Conservation (phyloP, 1,139 yeast species). For the Entelexis sorbosivorans region DNA sequence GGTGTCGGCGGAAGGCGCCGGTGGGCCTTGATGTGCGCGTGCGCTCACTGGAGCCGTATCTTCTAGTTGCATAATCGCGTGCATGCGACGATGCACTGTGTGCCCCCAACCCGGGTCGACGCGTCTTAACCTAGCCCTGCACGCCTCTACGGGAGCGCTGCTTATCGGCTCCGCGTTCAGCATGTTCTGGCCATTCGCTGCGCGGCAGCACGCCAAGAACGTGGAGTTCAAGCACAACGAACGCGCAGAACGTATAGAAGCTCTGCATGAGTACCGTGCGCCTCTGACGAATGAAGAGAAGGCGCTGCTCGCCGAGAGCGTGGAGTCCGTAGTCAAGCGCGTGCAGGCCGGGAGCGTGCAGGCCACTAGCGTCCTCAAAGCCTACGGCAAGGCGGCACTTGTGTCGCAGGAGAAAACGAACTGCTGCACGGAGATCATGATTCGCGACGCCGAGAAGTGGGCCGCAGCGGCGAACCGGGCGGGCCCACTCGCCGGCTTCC, state of each 20-base stretch:
- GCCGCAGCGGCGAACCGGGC: conserved; percentile 25
- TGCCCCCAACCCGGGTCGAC: no score
- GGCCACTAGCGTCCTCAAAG: conserved; percentile 30
- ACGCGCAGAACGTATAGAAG: conserved; percentile 30
- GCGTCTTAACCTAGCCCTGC: no score
- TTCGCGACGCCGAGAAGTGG: conserved; percentile 31
- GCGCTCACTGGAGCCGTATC: no score
- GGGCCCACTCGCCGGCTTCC: conserved; percentile 63
- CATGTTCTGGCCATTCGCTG: conserved; percentile 10
- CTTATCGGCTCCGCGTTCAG: neutral
- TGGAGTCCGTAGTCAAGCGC: conserved; percentile 27
- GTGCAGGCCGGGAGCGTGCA: conserved; percentile 29
- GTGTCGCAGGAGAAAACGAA: conserved; percentile 32
- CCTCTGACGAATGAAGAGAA: conserved; percentile 31
- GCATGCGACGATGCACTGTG: no score
- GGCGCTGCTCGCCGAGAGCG: conserved; percentile 27
- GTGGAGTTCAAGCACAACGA: conserved; percentile 28
- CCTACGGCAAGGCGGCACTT: conserved; percentile 34
- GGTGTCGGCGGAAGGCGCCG: no score
- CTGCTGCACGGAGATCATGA: conserved; percentile 33
- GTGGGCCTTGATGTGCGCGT: no score
- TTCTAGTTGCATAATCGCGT: no score
- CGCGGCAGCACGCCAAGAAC: conserved; percentile 9
- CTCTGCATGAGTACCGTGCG: conserved; percentile 29
- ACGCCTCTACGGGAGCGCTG: no score